Conservation (phyloP, 2,329 filamentous ascomycete genomes). For the Ascochyta viciae-villosae region DNA sequence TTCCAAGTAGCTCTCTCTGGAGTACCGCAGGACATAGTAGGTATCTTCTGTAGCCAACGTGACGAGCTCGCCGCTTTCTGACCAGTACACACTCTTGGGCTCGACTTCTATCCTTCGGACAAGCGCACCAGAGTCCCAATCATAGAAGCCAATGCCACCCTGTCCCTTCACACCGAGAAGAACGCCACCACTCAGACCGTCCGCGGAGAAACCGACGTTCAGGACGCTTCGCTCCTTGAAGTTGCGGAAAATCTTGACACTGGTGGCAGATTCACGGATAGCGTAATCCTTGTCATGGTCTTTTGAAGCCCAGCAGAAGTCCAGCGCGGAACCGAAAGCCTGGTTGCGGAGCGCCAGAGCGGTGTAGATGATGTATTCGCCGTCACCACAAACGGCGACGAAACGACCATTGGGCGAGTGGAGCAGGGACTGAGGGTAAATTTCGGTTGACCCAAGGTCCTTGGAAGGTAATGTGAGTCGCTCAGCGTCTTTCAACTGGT, state of each 20-base stretch:
- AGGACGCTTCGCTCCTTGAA: constrained; percentile 94
- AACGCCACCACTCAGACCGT: constrained; percentile 87
- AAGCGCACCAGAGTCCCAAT: constrained; percentile 89
- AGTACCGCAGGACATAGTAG: constrained; percentile 93
- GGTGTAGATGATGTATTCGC: constrained; percentile 99
- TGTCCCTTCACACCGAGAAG: constrained; percentile 94
- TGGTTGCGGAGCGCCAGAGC: constrained; percentile 97
- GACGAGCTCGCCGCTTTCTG: constrained; percentile 92
- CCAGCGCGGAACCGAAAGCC: constrained; percentile 91
- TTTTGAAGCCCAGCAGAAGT: constrained; percentile 97
- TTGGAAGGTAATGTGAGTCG: constrained; percentile 88
- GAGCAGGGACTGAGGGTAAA: constrained; percentile 91
- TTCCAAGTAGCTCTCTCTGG: constrained; percentile 84
- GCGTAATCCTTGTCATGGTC: constrained; percentile 99
- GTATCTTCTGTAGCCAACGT: constrained; percentile 92
- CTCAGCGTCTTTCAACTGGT: constrained; percentile 87
- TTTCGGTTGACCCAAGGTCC: constrained; percentile 93
- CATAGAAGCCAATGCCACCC: constrained; percentile 93
- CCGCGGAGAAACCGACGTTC: constrained; percentile 93
- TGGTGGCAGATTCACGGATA: constrained; percentile 91
- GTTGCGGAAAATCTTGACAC: constrained; percentile 97
- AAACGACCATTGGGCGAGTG: constrained; percentile 97
- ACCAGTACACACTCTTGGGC: constrained; percentile 85
- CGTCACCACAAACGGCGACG: constrained; percentile 89
- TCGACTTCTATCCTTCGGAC: constrained; percentile 90